Conservation (phyloP, 257 asterid species). For the Ehretia macrophylla region DNA sequence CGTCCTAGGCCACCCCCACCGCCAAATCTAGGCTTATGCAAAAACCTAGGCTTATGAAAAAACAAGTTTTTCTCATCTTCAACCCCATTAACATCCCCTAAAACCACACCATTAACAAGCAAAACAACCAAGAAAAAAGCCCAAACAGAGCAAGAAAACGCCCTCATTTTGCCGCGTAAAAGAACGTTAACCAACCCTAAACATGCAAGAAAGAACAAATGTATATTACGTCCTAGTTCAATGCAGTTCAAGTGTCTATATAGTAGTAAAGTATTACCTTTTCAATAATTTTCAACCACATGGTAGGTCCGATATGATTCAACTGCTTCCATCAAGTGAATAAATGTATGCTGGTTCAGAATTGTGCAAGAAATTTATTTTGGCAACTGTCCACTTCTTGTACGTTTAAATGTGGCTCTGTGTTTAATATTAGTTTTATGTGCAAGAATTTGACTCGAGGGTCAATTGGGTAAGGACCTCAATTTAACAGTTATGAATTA, state of each 20-base stretch:
- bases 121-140: slow-evolving; percentile 24
- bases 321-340: slow-evolving; percentile 8
- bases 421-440: background rate
- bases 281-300: slow-evolving; percentile 8
- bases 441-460: background rate
- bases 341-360: slow-evolving; percentile 4
- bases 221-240: too few relatives aligned
- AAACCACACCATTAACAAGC: slow-evolving; percentile 25
- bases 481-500: too few relatives aligned
- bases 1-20: slow-evolving; percentile 19
- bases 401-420: background rate
- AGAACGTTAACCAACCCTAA: slow-evolving; percentile 5
- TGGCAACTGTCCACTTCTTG: slow-evolving; percentile 10
- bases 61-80: slow-evolving; percentile 35
- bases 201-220: slow-evolving; percentile 35
- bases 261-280: slow-evolving; percentile 27
- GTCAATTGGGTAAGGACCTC: too few relatives aligned
- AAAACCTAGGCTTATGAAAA: slow-evolving; percentile 15
- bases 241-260: slow-evolving; percentile 5
- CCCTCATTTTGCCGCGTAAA: slow-evolving; percentile 5
- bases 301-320: slow-evolving; percentile 13
- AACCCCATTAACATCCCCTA: slow-evolving; percentile 24
- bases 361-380: slow-evolving; percentile 12
- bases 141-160: slow-evolving; percentile 10
- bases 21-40: slow-evolving; percentile 16